Evolutionary conservation across 2,329 filamentous ascomycete genomes (phyloP).

Genomic region (Aspergillus sp.): DNA sequence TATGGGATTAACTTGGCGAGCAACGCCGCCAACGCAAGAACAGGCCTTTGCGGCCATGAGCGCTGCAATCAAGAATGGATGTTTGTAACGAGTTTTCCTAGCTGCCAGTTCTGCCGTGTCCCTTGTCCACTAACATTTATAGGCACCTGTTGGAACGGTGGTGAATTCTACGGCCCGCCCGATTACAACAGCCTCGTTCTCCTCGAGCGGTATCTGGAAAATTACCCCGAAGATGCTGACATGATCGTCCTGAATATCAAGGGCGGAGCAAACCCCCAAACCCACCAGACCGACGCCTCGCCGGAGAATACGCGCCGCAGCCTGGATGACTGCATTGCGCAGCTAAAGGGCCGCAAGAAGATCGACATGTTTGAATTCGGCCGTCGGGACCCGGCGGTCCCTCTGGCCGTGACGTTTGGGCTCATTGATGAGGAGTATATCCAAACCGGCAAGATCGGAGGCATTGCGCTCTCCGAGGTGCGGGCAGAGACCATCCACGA

Average conservation of each 20-base stretch:
- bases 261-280: neutral
- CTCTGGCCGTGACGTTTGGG: slow-evolving; percentile 6
- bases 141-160: slow-evolving; percentile 19
- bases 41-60: slow-evolving; percentile 17
- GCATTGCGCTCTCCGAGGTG: slow-evolving; percentile 8
- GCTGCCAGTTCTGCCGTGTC: slow-evolving; percentile 1
- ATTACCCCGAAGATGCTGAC: slow-evolving; percentile 6
- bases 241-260: slow-evolving; percentile 11
- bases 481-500: slow-evolving; percentile 9
- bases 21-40: neutral
- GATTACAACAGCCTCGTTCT: slow-evolving; percentile 20
- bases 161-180: slow-evolving; percentile 22
- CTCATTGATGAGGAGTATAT: slow-evolving; percentile 7
- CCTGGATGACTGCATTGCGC: slow-evolving; percentile 2
- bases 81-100: neutral
- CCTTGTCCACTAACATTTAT: neutral
- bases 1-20: slow-evolving; percentile 10
- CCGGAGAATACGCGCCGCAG: slow-evolving; percentile 6
- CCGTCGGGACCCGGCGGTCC: slow-evolving; percentile 5
- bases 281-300: neutral
- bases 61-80: neutral
- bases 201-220: slow-evolving; percentile 8
- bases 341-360: slow-evolving; percentile 10
- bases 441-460: slow-evolving; percentile 11
- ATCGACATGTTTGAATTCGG: slow-evolving; percentile 14